phyloP scores from a whole-genome alignment of 148 eudicot genomes.

The Spergularia marina region DNA sequence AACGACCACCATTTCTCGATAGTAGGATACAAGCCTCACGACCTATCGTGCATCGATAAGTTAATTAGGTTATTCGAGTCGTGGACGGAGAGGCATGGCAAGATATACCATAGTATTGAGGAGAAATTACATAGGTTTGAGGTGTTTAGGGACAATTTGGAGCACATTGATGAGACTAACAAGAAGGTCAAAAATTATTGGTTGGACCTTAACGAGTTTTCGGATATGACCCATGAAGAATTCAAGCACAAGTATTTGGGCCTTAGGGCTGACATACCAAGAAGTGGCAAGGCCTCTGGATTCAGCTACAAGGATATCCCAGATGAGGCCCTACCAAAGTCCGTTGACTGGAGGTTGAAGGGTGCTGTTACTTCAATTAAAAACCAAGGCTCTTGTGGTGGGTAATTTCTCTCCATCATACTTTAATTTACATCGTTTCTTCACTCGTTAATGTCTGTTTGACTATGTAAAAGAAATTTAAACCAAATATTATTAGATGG shows the following conservation, averaged over 20 bases:
- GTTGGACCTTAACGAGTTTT: constrained; percentile 89
- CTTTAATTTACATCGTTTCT: too few relatives aligned
- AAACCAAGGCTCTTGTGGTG: constrained; percentile 95
- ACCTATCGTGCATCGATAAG: constrained; percentile 54
- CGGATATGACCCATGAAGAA: constrained; percentile 92
- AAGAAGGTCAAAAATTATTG: constrained; percentile 69
- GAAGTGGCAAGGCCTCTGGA: constrained; percentile 44
- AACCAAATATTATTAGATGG: too few relatives aligned
- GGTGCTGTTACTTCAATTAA: constrained; percentile 83
- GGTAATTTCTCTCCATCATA: neutral
- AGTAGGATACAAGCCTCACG: constrained; percentile 76
- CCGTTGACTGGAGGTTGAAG: constrained; percentile 87
- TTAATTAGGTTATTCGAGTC: constrained; percentile 74
- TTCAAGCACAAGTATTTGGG: constrained; percentile 79
- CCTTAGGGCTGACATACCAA: constrained; percentile 44
- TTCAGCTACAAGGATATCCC: constrained; percentile 58
- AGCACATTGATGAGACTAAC: constrained; percentile 87
- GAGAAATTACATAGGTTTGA: constrained; percentile 92
- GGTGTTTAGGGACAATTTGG: constrained; percentile 84
- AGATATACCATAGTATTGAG: constrained; percentile 60
- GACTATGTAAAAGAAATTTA: too few relatives aligned
- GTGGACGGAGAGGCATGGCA: constrained; percentile 80
- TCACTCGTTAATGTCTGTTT: too few relatives aligned
- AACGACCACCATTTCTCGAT: constrained; percentile 60
- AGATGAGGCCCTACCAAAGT: constrained; percentile 57